Conservation (phyloP, 2,329 filamentous ascomycete species). For the Arthrobotrys musiformis region DNA sequence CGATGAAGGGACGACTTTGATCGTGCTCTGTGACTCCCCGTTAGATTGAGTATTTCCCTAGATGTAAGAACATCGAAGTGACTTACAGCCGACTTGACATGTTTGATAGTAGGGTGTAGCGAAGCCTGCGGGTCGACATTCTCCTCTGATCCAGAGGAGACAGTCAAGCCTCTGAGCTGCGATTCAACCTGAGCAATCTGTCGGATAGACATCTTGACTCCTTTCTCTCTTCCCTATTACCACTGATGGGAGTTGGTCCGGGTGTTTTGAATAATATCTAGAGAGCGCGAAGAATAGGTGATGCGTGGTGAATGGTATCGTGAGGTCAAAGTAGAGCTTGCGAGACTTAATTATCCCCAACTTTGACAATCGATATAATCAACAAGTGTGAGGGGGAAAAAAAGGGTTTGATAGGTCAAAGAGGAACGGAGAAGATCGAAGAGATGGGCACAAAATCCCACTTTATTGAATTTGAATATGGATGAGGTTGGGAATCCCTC, state of each 20-base stretch:
- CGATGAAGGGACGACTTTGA: slow-evolving; percentile 45
- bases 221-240: background rate
- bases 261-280: background rate
- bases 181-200: slow-evolving; percentile 58
- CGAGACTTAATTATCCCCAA: slow-evolving; percentile 3
- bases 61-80: background rate
- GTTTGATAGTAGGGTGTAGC: slow-evolving; percentile 47
- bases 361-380: no score
- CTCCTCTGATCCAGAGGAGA: slow-evolving; percentile 57
- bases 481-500: background rate
- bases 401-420: background rate
- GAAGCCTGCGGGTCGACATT: slow-evolving; percentile 57
- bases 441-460: background rate
- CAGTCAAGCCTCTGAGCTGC: slow-evolving; percentile 56
- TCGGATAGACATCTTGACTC: slow-evolving; percentile 57
- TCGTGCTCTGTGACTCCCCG: slow-evolving; percentile 24
- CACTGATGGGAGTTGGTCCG: background rate
- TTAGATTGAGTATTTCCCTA: slow-evolving; percentile 22
- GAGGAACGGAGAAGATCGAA: background rate
- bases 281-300: background rate
- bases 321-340: background rate
- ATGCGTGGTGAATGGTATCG: no score
- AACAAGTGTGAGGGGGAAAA: background rate
- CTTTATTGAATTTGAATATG: background rate
- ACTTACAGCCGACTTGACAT: slow-evolving; percentile 54